Conservation (phyloP, 108 stramenopile species). For the Cylindrotheca fusiformis region DNA sequence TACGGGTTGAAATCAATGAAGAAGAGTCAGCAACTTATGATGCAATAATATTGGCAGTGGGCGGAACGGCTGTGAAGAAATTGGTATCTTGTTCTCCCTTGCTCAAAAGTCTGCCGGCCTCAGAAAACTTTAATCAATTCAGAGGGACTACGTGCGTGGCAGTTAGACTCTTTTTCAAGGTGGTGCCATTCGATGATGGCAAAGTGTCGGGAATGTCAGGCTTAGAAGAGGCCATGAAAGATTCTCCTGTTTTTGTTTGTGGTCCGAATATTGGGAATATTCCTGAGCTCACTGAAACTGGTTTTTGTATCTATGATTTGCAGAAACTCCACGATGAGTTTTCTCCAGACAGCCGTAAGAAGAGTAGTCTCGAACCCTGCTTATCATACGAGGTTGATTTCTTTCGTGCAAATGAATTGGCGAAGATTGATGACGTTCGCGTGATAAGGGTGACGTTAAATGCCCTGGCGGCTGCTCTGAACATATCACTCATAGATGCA, state of each 20-base stretch:
- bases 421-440: slow-evolving; percentile 48
- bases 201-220: slow-evolving; percentile 33
- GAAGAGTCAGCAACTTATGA: slow-evolving; percentile 48
- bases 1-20: slow-evolving; percentile 22
- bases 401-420: slow-evolving; percentile 74
- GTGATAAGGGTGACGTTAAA: slow-evolving; percentile 44
- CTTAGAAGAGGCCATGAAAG: slow-evolving; percentile 61
- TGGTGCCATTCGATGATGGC: slow-evolving; percentile 23
- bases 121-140: slow-evolving; percentile 53
- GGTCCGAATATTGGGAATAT: slow-evolving; percentile 64
- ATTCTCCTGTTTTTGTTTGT: slow-evolving; percentile 75
- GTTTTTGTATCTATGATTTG: slow-evolving; percentile 85
- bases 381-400: slow-evolving; percentile 76
- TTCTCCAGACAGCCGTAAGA: slow-evolving; percentile 7
- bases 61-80: slow-evolving; percentile 53
- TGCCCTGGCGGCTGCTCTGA: slow-evolving; percentile 59
- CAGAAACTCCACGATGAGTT: slow-evolving; percentile 70
- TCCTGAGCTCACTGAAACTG: slow-evolving; percentile 63
- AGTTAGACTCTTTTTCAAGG: slow-evolving; percentile 59
- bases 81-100: slow-evolving; percentile 50
- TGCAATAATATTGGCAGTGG: slow-evolving; percentile 78
- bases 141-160: slow-evolving; percentile 86
- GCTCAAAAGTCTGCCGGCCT: slow-evolving; percentile 30
- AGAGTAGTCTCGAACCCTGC: background rate
- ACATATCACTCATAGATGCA: slow-evolving; percentile 31